Conservation (phyloP, 176 grass and related monocot species). For the Sorghum bicolor region Sorghum_bicolor_NCBIv3 NC_012874.2:65519001-65519500, state of each 20-base stretch:
- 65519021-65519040: background rate
- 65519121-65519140: background rate
- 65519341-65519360: conserved; percentile 80
- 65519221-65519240: conserved; percentile 94
- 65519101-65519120: background rate
- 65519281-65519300: conserved; percentile 83
- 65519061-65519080: background rate
- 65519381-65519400: conserved; percentile 86
- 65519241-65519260: conserved; percentile 97
- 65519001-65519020: background rate
- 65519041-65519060: background rate
- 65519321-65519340: conserved; percentile 75
- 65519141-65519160: conserved; percentile 87
- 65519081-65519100: background rate
- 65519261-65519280: conserved; percentile 90
- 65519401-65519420: conserved; percentile 86
- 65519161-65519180: conserved; percentile 88
- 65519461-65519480: conserved; percentile 57
- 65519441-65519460: conserved; percentile 53
- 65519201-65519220: conserved; percentile 92
- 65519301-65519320: conserved; percentile 85
- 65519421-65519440: conserved; percentile 67
- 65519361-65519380: conserved; percentile 54
- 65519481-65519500: conserved; percentile 56
- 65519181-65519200: conserved; percentile 86